Base-by-base conservation (phyloP, 1,139 yeast species). In the Protomyces lactucae-debilis region DNA sequence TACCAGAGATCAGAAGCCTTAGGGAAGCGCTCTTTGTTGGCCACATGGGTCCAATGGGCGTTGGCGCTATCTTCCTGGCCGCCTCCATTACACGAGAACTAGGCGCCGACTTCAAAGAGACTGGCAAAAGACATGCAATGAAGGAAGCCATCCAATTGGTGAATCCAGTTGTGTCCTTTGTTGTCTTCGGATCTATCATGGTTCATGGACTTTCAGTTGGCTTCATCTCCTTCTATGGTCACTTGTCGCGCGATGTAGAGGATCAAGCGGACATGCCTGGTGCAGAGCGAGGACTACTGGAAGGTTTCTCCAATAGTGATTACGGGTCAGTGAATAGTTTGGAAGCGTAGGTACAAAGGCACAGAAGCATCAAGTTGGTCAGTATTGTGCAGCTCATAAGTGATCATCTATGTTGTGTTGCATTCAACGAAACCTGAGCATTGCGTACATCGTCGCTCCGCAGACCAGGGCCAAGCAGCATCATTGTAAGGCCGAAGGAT, bases 31-130 rank as follows among this genome's bases (percentile, higher is more conserved):
- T 59, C n/a, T 59, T 59, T 48, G 53, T 55, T 23, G 63, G 63
- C 5, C 54, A 55, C 52, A 52, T 59, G 35, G 63, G 63, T 28
- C 63, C 63, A 2, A 59, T 59, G 63, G 63, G 63, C 46, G 63
- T 59, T 35, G 63, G 63, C 28, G 63, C 63, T 45, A 48, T 59
- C 32, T 59, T 59, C 25, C n/a, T 59, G 12, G 48, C 48, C 25
- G 48, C 48, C 21, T 39, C 52, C 9, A 52, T 59, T 57, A 52
- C 63, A 12, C 57, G 57, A 25, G 18, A 25, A 43, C 35, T 55
- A 6, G 57, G 52, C 40, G 43, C 37, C 10, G 63, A 59, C 52
- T 39, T 25, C 36, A 51, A 16, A 21, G 10, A 16, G 12, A 18
- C 12, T n/a, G 16, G 23, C 3, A 43, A 23, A 10, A 40, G 39